These are phyloP conservation scores for Celoporthe dispersa DNA, from an alignment of 2,329 filamentous ascomycete genomes.

Conservation along the genomic window DNA sequence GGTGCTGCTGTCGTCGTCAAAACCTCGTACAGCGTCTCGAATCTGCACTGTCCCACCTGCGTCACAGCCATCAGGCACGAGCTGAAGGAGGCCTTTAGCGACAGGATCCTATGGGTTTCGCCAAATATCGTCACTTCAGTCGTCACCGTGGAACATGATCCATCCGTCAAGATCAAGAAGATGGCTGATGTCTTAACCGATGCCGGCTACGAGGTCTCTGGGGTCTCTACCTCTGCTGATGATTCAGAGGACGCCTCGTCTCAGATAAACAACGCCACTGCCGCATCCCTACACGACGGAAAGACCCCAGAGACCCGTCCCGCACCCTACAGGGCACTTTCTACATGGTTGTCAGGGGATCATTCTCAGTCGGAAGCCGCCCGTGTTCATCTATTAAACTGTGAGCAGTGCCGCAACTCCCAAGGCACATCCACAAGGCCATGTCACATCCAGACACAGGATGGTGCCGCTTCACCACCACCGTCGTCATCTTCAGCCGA, in stretches of 20 bases:
- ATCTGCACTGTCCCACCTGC: conserved; percentile 80
- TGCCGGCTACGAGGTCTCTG: conserved; percentile 63
- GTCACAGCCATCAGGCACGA: conserved; percentile 67
- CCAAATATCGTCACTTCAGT: conserved; percentile 74
- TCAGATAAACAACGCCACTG: conserved; percentile 30
- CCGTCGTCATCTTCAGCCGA: conserved; percentile 8
- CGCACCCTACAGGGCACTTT: conserved; percentile 31
- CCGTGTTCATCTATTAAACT: conserved; percentile 47
- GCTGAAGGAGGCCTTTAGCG: conserved; percentile 52
- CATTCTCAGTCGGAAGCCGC: conserved; percentile 29
- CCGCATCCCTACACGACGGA: conserved; percentile 23
- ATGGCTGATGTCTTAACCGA: conserved; percentile 55
- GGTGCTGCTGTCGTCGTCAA: conserved; percentile 43
- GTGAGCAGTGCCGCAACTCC: conserved; percentile 45
- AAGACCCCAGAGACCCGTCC: conserved; percentile 22
- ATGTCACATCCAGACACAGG: conserved; percentile 7
- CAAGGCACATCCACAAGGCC: conserved; percentile 18
- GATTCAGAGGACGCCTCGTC: conserved; percentile 32
- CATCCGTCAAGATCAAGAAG: conserved; percentile 48
- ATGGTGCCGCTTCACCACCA: background rate
- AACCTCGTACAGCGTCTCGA: conserved; percentile 69
- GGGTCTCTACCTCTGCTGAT: conserved; percentile 44
- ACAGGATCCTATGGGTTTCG: conserved; percentile 62
- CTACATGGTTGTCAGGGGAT: conserved; percentile 36
- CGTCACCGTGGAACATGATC: conserved; percentile 63